These are phyloP conservation scores for Niveomyces coronatus DNA, from an alignment of 2,329 filamentous ascomycete species.

Conservation along the genomic window DNA sequence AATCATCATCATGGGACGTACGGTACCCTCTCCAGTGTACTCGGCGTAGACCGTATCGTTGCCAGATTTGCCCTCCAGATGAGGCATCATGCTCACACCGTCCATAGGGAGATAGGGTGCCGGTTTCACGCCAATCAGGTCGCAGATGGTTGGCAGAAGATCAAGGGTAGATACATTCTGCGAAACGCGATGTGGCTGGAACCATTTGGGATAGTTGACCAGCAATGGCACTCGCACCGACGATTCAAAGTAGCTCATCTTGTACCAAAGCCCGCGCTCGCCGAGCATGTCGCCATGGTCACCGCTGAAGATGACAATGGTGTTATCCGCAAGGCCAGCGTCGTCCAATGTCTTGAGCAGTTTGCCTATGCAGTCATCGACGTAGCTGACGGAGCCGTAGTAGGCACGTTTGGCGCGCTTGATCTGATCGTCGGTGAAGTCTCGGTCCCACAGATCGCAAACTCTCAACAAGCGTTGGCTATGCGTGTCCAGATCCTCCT, in stretches of 20 bases:
- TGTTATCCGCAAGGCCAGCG: slow-evolving; percentile 72
- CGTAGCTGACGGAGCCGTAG: slow-evolving; percentile 87
- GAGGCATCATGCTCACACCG: slow-evolving; percentile 70
- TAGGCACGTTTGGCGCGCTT: slow-evolving; percentile 79
- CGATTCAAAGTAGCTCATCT: slow-evolving; percentile 94
- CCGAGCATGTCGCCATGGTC: slow-evolving; percentile 96
- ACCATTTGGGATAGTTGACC: slow-evolving; percentile 68
- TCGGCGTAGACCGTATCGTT: slow-evolving; percentile 88
- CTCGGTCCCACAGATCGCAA: slow-evolving; percentile 74
- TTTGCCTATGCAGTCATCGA: slow-evolving; percentile 84
- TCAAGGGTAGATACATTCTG: slow-evolving; percentile 88
- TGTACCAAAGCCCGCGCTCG: slow-evolving; percentile 88
- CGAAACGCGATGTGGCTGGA: slow-evolving; percentile 63
- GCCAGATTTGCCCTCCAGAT: slow-evolving; percentile 53
- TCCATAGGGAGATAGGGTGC: slow-evolving; percentile 71
- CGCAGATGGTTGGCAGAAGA: slow-evolving; percentile 78
- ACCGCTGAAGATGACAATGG: slow-evolving; percentile 83
- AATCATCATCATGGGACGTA: slow-evolving; percentile 90
- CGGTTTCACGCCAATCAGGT: slow-evolving; percentile 64
- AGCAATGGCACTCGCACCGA: slow-evolving; percentile 84
- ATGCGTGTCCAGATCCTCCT: slow-evolving; percentile 76
- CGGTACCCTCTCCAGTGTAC: slow-evolving; percentile 88
- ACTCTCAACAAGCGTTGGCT: slow-evolving; percentile 80
- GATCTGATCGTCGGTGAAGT: slow-evolving; percentile 78
- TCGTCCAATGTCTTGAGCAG: slow-evolving; percentile 68